Evolutionary conservation across 257 asterid species (phyloP), one percentile per base, ranked within the genome.

Genomic region (Petunia axillaris): DNA sequence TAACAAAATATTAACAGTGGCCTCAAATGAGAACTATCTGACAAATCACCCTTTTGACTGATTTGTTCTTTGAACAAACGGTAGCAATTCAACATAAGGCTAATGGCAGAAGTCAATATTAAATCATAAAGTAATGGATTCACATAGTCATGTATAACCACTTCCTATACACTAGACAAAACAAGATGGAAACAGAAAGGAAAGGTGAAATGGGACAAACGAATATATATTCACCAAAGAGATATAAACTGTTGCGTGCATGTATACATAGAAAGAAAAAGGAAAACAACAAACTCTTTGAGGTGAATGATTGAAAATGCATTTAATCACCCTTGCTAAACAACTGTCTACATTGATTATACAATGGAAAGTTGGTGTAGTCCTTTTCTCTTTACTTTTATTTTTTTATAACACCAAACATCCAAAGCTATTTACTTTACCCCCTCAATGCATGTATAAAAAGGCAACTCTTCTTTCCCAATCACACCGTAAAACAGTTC

Each of bases 331-430:
- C 58, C 43, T 59, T 2, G 10, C 77, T 35, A 35, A 71, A 70
- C 77, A 70, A 70, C 77, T 50, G 77, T 71, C 44, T 36, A 71
- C 77, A 71, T 71, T 71, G 60, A 71, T 50, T 71, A 71, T 71
- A 9, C 77, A 71, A 2, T 71, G 36, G 62, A 13, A 48, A 71
- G 77, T 71, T 35, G 77, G 10, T 48, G 60, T 35, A 60, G 35
- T 71, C 77, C 11, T 5, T 71, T 36, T 35, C 25, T 10, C 3
- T 71, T 71, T 46, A 46, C 59, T 71, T 46, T 1, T 48, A 1
- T 48, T 48, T 36, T 59, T 43, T 25, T 2, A 48, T 46, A 70
- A 44, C 76, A 70, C 76, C 76, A 25, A 70, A 70, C 59, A 46
- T 70, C 76, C 59, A 46, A 70, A 48, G 41, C 16, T 58, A 70